Base-by-base conservation (phyloP, 192 early-diverging fungal genomes). In the Umbelopsis vinacea region DNA sequence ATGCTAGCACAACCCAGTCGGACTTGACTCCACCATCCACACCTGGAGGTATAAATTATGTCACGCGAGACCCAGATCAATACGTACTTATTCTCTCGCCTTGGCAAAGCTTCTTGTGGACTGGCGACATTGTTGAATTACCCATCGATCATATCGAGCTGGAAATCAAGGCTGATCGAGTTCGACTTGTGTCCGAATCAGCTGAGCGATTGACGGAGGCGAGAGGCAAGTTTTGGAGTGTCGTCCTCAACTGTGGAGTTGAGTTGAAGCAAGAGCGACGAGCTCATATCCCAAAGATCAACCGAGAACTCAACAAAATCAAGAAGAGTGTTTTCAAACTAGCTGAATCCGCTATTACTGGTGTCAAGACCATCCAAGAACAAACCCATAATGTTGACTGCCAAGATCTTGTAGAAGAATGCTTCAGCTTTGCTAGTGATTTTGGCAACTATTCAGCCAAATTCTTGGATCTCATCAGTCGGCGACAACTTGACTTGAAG, bases 401-500 rank as follows among this genome's bases (percentile, higher is more conserved):
- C 50, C 87, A 89, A 47, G 91, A 92, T 68, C 69, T 92, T 1
- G 77, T 91, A 24, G 90, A 90, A 73, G 89, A 91, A 21, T 89
- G 85, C 73, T 92, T 91, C 74, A 84, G 81, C 55, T 92, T 92
- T 81, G 89, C 89, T 0, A 83, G 84, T 23, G 91, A 90, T 73
- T 92, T 93, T 52, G 90, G 91, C 15, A 78, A 85, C 52, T 86
- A 88, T 21, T 83, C 84, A 0, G 70, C 90, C 24, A 82, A 83
- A 68, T 86, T 88, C 47, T 67, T 93, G 46, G 90, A 89, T 50
- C 76, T 85, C 14, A 82, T 78, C 43, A 81, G 83, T 22, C 83
- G 91, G 50, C 76, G 84, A 0, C 85, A 87, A 26, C 79, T 92
- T 63, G 89, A 92, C 46, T 52, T 90, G 55, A 88, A 88, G 26